These are phyloP conservation scores for Globisporangium sylvaticum DNA, from an alignment of 352 stramenopile species.

Conservation along the genomic window DNA sequence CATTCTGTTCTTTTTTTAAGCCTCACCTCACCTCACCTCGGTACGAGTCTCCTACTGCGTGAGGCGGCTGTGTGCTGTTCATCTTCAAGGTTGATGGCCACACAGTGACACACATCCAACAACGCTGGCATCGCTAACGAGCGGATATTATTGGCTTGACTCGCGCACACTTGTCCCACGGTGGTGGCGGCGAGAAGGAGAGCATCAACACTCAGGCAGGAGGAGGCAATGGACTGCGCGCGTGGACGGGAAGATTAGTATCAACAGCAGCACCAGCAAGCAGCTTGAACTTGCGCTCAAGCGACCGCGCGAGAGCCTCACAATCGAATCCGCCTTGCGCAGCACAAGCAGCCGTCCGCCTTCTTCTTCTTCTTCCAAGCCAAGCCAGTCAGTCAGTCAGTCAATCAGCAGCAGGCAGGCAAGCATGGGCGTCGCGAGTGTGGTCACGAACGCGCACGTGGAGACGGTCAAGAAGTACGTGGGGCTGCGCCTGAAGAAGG, in stretches of 20 bases:
- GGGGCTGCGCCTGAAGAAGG: slow-evolving; percentile 33
- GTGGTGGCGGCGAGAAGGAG: background rate
- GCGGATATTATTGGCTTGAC: too few relatives aligned
- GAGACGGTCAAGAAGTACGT: slow-evolving; percentile 44
- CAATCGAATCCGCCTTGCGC: slow-evolving; percentile 2
- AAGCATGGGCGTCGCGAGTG: slow-evolving; percentile 28
- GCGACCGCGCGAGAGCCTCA: background rate
- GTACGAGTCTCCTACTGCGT: too few relatives aligned
- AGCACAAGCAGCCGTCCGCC: background rate
- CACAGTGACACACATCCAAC: too few relatives aligned
- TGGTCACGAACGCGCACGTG: slow-evolving; percentile 32
- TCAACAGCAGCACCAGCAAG: background rate
- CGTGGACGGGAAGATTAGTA: background rate
- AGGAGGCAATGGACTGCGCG: too few relatives aligned
- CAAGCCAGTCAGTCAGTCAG: background rate
- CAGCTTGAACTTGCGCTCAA: background rate
- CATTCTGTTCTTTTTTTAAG: background rate
- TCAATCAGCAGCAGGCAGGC: background rate
- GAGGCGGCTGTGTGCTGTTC: background rate
- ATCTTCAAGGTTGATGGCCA: background rate
- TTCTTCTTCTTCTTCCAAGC: background rate
- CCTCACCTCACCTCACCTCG: too few relatives aligned
- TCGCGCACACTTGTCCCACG: background rate
- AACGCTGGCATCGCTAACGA: too few relatives aligned
- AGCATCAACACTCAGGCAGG: background rate